Conservation (phyloP, 768 basidiomycete genomes). For the Xerocomellus amylosporus region DNA sequence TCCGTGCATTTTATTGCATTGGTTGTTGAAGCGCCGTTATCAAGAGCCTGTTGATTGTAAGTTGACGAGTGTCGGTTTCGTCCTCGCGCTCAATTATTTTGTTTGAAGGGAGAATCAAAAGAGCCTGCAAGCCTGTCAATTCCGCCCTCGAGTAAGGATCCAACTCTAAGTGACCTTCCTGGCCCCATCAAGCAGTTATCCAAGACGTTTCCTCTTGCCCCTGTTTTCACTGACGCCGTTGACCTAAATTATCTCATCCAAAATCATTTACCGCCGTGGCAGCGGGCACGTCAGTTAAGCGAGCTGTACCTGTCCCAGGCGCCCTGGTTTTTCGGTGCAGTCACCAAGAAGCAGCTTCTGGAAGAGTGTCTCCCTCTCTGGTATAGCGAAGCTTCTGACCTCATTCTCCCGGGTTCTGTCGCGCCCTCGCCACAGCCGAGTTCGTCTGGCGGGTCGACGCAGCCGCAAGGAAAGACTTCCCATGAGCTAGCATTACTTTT, state of each 20-base stretch:
- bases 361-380: constrained; percentile 65
- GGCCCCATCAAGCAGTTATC: constrained; percentile 27
- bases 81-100: neutral
- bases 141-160: neutral
- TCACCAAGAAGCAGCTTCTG: constrained; percentile 59
- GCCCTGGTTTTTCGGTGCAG: constrained; percentile 77
- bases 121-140: neutral
- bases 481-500: constrained; percentile 66
- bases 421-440: constrained; percentile 15
- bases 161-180: constrained; percentile 21
- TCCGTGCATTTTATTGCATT: constrained; percentile 25
- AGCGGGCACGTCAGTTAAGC: constrained; percentile 54
- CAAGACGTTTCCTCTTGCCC: constrained; percentile 51
- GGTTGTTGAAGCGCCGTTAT: neutral
- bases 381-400: constrained; percentile 50
- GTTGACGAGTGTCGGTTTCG: constrained; percentile 14
- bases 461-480: constrained; percentile 33
- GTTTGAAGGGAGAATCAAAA: constrained; percentile 24
- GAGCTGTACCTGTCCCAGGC: constrained; percentile 76
- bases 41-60: constrained; percentile 57
- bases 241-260: constrained; percentile 47
- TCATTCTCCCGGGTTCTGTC: constrained; percentile 24
- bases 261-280: constrained; percentile 55
- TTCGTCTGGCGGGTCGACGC: constrained; percentile 1
- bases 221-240: constrained; percentile 32